Evolutionary conservation across 2,329 filamentous ascomycete species (phyloP).

Genomic region (Cladosporium oxysporum): DNA sequence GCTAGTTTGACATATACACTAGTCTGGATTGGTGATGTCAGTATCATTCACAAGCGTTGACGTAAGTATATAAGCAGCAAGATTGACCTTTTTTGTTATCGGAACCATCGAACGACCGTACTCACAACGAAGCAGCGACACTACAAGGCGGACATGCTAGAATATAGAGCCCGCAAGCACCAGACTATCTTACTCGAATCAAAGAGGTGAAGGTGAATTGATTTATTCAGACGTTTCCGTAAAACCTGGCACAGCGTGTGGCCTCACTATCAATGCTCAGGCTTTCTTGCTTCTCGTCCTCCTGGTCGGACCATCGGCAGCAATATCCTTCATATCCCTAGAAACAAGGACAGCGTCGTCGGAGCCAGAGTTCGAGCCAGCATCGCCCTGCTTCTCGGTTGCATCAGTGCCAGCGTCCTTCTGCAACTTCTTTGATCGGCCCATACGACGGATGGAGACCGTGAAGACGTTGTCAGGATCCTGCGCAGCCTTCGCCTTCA

Average conservation of each 20-base stretch:
- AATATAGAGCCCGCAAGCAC: not conserved
- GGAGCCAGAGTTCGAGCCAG: slow-evolving; percentile 10
- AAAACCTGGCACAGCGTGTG: not conserved
- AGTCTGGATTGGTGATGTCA: too few relatives aligned
- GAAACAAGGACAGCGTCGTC: slow-evolving; percentile 23
- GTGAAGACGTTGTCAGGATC: slow-evolving; percentile 19
- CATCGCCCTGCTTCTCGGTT: not conserved
- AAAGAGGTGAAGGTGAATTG: not conserved
- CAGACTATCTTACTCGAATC: not conserved
- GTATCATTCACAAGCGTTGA: too few relatives aligned
- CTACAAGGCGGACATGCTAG: not conserved
- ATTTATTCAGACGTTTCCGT: not conserved
- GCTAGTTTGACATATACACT: too few relatives aligned
- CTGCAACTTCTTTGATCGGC: not conserved
- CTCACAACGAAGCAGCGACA: not conserved
- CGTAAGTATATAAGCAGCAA: too few relatives aligned
- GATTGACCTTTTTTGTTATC: too few relatives aligned
- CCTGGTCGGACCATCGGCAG: not conserved
- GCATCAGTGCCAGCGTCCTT: not conserved
- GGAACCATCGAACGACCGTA: too few relatives aligned
- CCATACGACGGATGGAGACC: slow-evolving; percentile 19
- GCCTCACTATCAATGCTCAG: not conserved
- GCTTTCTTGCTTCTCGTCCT: slow-evolving; percentile 15
- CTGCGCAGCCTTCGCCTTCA: slow-evolving; percentile 15
- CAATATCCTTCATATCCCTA: slow-evolving; percentile 12